phyloP scores from a whole-genome alignment of 805 yeast species.

The Ogataea saltuana region DNA sequence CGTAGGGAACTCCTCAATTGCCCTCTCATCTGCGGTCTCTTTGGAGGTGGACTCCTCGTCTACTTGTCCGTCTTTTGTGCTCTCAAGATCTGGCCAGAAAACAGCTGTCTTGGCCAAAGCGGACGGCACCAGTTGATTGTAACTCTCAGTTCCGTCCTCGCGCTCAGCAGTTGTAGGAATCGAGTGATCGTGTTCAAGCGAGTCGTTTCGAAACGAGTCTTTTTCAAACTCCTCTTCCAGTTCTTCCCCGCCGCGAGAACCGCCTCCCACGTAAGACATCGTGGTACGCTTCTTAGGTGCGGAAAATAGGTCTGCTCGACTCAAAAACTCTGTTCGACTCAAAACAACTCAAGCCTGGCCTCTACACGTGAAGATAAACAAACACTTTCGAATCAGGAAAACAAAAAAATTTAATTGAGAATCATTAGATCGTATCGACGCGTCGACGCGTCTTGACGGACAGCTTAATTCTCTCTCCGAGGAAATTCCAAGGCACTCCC shows the following conservation, averaged over 20 bases:
- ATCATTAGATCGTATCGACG: not conserved
- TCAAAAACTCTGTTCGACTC: no score
- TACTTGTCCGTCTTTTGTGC: slow-evolving; percentile 9
- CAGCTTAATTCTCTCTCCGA: no score
- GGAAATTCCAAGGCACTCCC: no score
- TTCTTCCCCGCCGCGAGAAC: no score
- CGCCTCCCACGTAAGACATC: no score
- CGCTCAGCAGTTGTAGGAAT: slow-evolving; percentile 17
- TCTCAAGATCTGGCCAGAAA: slow-evolving; percentile 10
- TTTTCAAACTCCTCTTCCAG: slow-evolving; percentile 13
- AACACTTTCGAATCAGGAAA: not conserved
- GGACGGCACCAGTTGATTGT: not conserved
- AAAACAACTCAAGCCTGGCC: not conserved
- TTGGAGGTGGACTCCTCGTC: slow-evolving; percentile 2
- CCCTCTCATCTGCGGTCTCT: not conserved
- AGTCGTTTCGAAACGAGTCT: slow-evolving; percentile 12
- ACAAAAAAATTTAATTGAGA: not conserved
- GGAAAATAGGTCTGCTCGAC: no score
- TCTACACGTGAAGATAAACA: not conserved
- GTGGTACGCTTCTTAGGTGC: no score
- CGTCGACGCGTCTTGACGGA: not conserved
- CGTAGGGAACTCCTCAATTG: slow-evolving; percentile 11
- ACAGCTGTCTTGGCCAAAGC: no score
- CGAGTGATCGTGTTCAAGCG: slow-evolving; percentile 7
- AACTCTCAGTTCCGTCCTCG: not conserved